Base-by-base conservation (phyloP, 1,139 yeast species). In the Sugiyamaella japonica region DNA sequence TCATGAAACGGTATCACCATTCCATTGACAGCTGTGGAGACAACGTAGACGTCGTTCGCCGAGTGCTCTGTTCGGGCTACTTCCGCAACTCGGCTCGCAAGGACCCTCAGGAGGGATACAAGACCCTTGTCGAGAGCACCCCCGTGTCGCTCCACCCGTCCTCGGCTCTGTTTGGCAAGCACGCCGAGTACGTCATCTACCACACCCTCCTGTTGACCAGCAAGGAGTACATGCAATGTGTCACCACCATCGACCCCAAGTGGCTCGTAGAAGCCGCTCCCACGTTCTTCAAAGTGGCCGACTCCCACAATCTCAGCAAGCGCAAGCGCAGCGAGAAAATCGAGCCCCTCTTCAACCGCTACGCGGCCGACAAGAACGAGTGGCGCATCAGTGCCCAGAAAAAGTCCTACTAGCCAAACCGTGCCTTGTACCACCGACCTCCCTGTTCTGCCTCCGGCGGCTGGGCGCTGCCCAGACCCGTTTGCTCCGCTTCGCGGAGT, bases 231-330 rank as follows among this genome's bases (percentile, higher is more conserved):
- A 89, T 93, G 97, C 95, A 89, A 57, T 86, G 89, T 63, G 87
- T 85, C 7, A 85, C 95, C 0, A 77, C 81, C 3, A 84, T 93
- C 51, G 95, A 89, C 55, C 91, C 97, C 0, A 76, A 77, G 60
- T 91, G 98, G 97, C 75, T 93, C 42, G 76, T 85, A 7, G 90
- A 87, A 63, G 79, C 83, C 39, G 98, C 98, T 1, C 97, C 99
- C 1, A 83, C 83, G 52, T 91, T 85, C 70, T 93, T 88, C 77
- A 83, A 84, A 68, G 78, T 77, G 8, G 79, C 85, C 0, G 84
- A 82, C 61, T 53, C 64, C 8, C 58, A 65, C 31, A 73, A 74
- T 52, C 61, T 69, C 64, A 71, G 67, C 70, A 77, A 59, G 67
- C 74, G 71, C 66, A 78, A 75, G 60, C 71, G 72, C 13, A 69